Evolutionary conservation across 768 basidiomycete species (phyloP).

Genomic region (Vararia minispora): DNA sequence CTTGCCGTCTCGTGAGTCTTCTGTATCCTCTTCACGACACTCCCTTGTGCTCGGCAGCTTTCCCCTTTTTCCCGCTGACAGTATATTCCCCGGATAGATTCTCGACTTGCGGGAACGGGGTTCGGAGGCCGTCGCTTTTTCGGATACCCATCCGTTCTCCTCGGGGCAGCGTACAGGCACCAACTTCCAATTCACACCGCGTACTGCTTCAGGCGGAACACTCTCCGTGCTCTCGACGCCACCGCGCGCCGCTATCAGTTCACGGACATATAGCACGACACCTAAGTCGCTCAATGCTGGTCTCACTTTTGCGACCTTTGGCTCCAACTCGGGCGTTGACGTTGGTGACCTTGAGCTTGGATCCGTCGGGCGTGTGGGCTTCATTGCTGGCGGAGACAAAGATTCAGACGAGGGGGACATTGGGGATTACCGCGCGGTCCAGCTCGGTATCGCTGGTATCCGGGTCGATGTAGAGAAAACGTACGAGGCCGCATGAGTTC

Average conservation of each 20-base stretch:
- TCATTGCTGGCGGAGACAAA: conserved; percentile 21
- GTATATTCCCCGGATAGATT: conserved; percentile 32
- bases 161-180: conserved; percentile 9
- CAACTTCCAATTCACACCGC: no score
- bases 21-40: not conserved
- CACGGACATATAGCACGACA: conserved; percentile 6
- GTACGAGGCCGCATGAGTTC: conserved; percentile 33
- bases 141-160: conserved; percentile 19
- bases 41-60: not conserved
- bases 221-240: no score
- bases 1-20: conserved; percentile 55
- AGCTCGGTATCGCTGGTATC: conserved; percentile 28
- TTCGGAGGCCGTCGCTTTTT: conserved; percentile 67
- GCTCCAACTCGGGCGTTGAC: conserved; percentile 9
- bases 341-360: conserved; percentile 10
- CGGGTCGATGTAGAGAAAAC: conserved; percentile 54
- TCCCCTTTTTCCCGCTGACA: not conserved
- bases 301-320: conserved; percentile 10
- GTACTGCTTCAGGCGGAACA: no score
- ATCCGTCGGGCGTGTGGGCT: no score
- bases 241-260: conserved; percentile 3
- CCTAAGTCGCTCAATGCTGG: conserved; percentile 9
- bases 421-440: conserved; percentile 15
- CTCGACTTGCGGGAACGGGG: conserved; percentile 76
- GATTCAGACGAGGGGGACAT: conserved; percentile 19